Base-by-base conservation (phyloP, 257 asterid species). In the Nemophila menziesii region DNA sequence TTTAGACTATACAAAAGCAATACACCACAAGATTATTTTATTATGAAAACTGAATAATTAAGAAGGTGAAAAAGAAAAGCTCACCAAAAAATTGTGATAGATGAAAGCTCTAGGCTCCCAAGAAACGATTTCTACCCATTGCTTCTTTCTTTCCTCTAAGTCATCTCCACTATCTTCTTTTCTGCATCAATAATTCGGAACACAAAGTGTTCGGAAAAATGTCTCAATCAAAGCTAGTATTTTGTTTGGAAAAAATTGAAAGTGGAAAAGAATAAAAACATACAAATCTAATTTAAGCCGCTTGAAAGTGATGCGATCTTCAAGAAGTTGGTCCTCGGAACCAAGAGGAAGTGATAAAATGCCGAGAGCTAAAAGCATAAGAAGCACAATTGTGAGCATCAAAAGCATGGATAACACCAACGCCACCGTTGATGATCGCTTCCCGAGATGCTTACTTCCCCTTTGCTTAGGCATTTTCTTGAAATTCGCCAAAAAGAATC, bases 281-380 rank as follows among this genome's bases (percentile, higher is more conserved):
- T 56, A 86, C 92, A 62, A 4, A 47, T 72, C 72, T 5, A 77
- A 33, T 37, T 59, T 52, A 37, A 72, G 14, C 33, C 87, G 92
- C 69, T 79, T 81, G 67, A 86, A 63, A 70, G 62, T 78, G 61
- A 80, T 58, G 3, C 56, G 77, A 59, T 70, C 74, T 5, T 65
- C 66, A 54, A 29, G 33, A 9, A 74, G 17, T 0, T 67, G 72
- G 2, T 64, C 71, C 15, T 70, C 84, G 53, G 71, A 65, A 43
- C 68, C 78, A 44, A 81, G 43, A 39, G 96, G 96, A 13, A 81
- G 78, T 52, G 85, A 73, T n/a, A 81, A 65, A 52, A 78, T 81
- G 44, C 96, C 96, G 9, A 82, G 77, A 43, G 94, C 93, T 22
- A 82, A 69, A 51, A 86, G 87, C 80, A 82, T 65, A 38, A 86